Percentiles rank a stretch among this genome's conserved stretches.
phyloP scores from a whole-genome alignment of 2,329 filamentous ascomycete genomes.

The Colletotrichum magnum region DNA sequence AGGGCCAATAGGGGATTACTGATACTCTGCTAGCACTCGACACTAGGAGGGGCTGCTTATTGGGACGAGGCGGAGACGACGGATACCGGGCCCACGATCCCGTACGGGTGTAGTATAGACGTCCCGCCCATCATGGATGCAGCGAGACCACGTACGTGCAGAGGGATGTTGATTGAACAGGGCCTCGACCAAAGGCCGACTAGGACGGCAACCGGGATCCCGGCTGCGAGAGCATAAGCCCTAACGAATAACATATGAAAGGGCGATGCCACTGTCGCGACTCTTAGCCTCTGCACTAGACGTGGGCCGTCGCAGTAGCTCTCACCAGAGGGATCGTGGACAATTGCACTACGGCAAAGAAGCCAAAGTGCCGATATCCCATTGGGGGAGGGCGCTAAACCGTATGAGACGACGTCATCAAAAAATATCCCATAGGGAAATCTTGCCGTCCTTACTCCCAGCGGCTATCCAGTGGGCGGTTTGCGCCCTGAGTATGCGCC shows the following conservation, averaged over 20 bases:
- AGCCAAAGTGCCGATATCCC: too few relatives aligned
- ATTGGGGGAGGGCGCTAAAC: too few relatives aligned
- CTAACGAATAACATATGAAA: neutral
- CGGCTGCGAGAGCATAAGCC: neutral
- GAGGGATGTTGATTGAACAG: neutral
- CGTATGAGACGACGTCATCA: slow-evolving; percentile 52
- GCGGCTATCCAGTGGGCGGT: slow-evolving; percentile 89
- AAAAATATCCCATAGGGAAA: slow-evolving; percentile 97
- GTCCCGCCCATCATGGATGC: neutral
- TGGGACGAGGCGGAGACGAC: too few relatives aligned
- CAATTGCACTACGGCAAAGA: too few relatives aligned
- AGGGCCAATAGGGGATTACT: neutral
- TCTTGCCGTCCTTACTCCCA: slow-evolving; percentile 94
- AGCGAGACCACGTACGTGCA: neutral
- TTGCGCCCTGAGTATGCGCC: slow-evolving; percentile 74
- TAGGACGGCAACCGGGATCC: neutral
- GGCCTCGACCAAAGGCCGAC: neutral
- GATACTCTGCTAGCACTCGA: too few relatives aligned
- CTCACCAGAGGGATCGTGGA: slow-evolving; percentile 7
- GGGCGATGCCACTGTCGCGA: slow-evolving; percentile 15
- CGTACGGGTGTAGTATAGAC: neutral
- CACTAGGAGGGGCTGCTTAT: too few relatives aligned
- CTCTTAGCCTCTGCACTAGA: slow-evolving; percentile 14
- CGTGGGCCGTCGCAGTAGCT: slow-evolving; percentile 14
- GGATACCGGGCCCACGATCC: too few relatives aligned